Evolutionary conservation across 805 yeast genomes (phyloP), one percentile per base, ranked within the genome.

Genomic region (Cyberlindnera xylosilytica): DNA sequence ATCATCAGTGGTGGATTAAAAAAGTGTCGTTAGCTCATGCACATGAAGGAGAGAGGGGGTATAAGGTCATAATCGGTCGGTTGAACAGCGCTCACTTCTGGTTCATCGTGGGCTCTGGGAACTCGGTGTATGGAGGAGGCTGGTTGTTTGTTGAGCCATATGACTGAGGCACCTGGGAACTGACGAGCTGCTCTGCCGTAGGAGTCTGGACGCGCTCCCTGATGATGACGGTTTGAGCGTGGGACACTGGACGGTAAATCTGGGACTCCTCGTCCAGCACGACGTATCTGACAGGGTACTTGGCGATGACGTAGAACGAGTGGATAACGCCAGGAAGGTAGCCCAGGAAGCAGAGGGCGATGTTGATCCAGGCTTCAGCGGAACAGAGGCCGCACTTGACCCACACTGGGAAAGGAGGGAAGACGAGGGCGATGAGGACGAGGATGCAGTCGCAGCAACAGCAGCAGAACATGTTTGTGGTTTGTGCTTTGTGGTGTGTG

Each of bases 331-430:
- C 95, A 1, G 95, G 95, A 41, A 87, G 57, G 58, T 72, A 81
- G 1, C 95, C 93, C 34, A 87, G 68, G 43, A 77, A 56, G 61
- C 88, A 83, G 23, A 87, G 71, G 6, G 83, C 78, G 36, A 87
- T 69, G 62, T 86, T 87, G 56, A 87, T 82, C 42, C 79, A 61
- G 36, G 71, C 69, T 57, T 87, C 95, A 7, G 81, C 78, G 2
- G 90, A 79, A 48, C 83, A 80, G 40, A 83, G 45, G 3, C 95
- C 95, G 41, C 83, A 70, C 58, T 84, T 83, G 49, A 85, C 65
- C 54, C 79, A 71, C 16, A 87, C 95, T 1, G 95, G 88, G 40
- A 87, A 59, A 1, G 95, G 95, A 1, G 95, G 95, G 54, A 83
- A 71, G 53, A 87, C 60, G 37, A 86, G 73, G 2, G 93, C 86